Evolutionary conservation across 23 red algal species (phyloP).

Genomic region (Chondrus crispus): DNA sequence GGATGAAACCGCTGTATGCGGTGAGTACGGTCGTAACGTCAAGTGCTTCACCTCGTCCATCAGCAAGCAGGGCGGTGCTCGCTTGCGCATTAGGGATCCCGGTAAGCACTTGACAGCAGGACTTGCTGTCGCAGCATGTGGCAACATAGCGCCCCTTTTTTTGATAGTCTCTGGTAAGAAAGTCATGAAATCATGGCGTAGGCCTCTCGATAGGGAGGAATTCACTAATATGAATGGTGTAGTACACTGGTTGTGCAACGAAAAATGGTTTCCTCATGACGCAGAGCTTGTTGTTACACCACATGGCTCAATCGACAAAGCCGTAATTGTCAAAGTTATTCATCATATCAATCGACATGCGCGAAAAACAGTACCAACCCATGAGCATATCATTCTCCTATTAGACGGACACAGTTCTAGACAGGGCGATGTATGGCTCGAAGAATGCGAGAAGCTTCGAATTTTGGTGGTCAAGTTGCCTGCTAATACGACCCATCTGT

Average conservation of each 20-base stretch:
- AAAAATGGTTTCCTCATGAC: not conserved
- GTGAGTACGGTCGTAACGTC: not conserved
- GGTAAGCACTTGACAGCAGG: slow-evolving; percentile 13
- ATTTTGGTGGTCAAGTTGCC: not conserved
- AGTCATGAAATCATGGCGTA: not conserved
- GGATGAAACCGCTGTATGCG: not conserved
- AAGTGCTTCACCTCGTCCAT: not conserved
- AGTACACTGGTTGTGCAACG: not conserved
- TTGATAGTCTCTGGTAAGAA: not conserved
- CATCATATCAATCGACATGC: not conserved
- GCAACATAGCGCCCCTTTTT: not conserved
- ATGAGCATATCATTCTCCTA: not conserved
- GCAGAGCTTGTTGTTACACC: not conserved
- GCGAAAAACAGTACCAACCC: not conserved
- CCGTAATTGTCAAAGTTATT: not conserved
- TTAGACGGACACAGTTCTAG: slow-evolving; percentile 3
- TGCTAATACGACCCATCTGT: slow-evolving; percentile 1
- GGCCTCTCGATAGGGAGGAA: not conserved
- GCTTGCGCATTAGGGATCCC: not conserved
- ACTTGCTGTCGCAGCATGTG: not conserved
- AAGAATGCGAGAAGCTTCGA: not conserved
- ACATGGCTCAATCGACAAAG: not conserved
- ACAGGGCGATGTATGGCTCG: not conserved
- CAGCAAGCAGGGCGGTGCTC: not conserved
- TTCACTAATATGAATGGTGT: not conserved